Evolutionary conservation across 2,329 filamentous ascomycete genomes (phyloP).

Genomic region (Truncatella angustata): DNA sequence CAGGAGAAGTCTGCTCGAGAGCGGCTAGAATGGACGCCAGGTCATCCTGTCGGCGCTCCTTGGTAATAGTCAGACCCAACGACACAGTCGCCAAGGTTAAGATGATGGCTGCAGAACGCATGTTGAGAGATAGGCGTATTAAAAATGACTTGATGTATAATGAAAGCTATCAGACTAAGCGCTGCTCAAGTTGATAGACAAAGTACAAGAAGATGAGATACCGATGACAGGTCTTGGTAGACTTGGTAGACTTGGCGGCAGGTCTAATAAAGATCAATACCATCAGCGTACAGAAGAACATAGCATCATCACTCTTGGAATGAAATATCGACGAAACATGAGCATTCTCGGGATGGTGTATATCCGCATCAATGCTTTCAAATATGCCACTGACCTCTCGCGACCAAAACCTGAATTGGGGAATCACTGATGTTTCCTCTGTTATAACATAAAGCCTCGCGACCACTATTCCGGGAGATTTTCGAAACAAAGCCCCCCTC

Average conservation of each 20-base stretch:
- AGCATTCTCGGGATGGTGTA: background rate
- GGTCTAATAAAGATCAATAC: background rate
- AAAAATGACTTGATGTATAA: background rate
- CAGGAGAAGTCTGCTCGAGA: background rate
- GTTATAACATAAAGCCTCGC: background rate
- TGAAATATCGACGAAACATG: background rate
- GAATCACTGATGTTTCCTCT: background rate
- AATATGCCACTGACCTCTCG: background rate
- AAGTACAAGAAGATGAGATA: background rate
- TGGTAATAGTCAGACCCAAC: constrained; percentile 4
- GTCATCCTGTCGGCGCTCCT: constrained; percentile 6
- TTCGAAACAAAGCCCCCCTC: background rate
- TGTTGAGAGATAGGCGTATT: background rate
- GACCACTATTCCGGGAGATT: background rate
- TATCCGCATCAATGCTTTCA: background rate
- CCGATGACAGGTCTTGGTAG: background rate
- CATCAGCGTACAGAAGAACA: background rate
- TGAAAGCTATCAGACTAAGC: background rate
- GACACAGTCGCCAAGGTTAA: constrained; percentile 5
- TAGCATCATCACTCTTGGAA: background rate
- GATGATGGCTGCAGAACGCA: constrained; percentile 5
- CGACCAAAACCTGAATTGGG: background rate
- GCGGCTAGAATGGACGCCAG: constrained; percentile 4
- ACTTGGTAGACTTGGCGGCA: background rate
- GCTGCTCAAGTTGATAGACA: constrained; percentile 1